Base-by-base conservation (phyloP, 768 basidiomycete species). In the Serendipita vermifera region DNA sequence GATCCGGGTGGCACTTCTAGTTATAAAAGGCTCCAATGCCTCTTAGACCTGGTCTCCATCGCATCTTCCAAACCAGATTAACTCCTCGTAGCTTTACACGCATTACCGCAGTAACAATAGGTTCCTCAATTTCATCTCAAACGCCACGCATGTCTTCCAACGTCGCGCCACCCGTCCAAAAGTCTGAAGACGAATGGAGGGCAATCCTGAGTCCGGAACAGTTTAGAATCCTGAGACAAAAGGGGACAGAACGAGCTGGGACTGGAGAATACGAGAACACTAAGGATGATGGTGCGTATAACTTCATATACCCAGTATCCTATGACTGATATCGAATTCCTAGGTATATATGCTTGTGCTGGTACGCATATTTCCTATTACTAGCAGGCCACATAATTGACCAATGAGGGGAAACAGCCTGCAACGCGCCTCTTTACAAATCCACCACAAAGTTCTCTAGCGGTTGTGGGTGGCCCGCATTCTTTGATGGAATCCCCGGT, bases 391-490 rank as follows among this genome's bases (percentile, higher is more conserved):
- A n/a, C n/a, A n/a, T n/a, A n/a, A n/a, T n/a, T n/a, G n/a, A n/a
- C n/a, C n/a, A n/a, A n/a, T n/a, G n/a, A 51, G n/a, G 22, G 20
- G 4, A 91, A 64, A 83, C 80, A 6, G 92, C 78, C 5, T 94
- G 91, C 67, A 75, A 74, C 33, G 80, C 87, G 2, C 83, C 90
- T 1, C 70, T 96, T 48, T 96, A 94, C 73, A 87, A 83, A 74
- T 87, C 85, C 64, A 74, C 73, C 26, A 91, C 89, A 61, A 96
- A 96, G 70, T 96, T 94, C 70, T 77, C 85, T 62, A 91, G 87
- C 58, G 89, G 90, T 5, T 94, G 89, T 64, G 92, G 92, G 22
- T 97, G 92, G 92, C 92, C 93, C n/a, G 89, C 92, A 1, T 97
- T 96, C 76, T 97, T 85, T 66, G 92, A 94, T 65, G 86, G 91